Evolutionary conservation across 2,329 filamentous ascomycete genomes (phyloP), one percentile per base, ranked within the genome.

Genomic region (Proliferodiscus dingleyae): DNA sequence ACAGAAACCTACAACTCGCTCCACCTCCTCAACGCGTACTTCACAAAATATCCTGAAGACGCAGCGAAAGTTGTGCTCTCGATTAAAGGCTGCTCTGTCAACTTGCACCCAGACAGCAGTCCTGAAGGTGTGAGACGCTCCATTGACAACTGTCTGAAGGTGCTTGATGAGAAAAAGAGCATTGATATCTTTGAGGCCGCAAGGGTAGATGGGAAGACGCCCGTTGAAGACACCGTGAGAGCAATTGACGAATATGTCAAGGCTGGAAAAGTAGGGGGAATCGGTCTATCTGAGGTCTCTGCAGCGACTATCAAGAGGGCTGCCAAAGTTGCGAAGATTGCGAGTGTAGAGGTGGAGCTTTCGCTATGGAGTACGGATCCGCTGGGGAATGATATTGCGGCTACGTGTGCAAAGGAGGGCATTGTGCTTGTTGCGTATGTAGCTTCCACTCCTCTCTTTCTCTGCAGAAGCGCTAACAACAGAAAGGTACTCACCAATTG

Each of bases 381-480:
- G 26, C 55, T 66, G 21, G 48, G 53, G 5, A 68, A 67, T 41
- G 67, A 70, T 4, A 61, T 72, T 22, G 64, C 65, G 2, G 56
- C 60, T 6, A 72, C 77, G 0, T 84, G 80, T 57, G 72, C 69
- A 0, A 73, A 90, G 60, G 65, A 85, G 37, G 68, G 72, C 37
- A 88, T 91, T 49, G 81, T 84, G 0, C 68, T 90, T 38, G 66
- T 88, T 28, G 84, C 83, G 58, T 63, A 58, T 15, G 60, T 56
- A 43, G 13, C 33, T 36, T 15, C 29, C 13, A n/a, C n/a, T n/a
- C n/a, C n/a, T n/a, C 24, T 15, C n/a, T n/a, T 47, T 23, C 22
- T 46, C 18, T 21, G 37, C 30, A 7, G 39, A 15, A 29, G 13
- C 26, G 46, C 54, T 54, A 39, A 58, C 26, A 22, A 42, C 9